A percentile compares a stretch with the other conserved stretches of the same genome.
Conservation (phyloP, 495 filamentous ascomycete species). For the Tuber magnatum region DNA sequence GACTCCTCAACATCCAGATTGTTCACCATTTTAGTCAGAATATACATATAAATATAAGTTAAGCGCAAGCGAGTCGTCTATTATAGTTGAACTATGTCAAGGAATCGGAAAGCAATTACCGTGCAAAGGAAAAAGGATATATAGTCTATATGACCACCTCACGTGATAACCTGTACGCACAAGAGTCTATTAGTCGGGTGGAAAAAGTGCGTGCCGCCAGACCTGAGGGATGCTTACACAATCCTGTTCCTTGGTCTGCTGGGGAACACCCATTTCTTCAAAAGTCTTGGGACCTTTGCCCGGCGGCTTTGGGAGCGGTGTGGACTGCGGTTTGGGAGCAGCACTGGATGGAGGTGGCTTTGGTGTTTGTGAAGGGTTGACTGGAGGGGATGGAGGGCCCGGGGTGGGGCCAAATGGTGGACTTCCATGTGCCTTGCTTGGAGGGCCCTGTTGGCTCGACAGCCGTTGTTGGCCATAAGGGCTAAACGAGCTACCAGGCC, state of each 20-base stretch:
- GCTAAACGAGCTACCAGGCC: conserved; percentile 28
- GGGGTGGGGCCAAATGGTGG: conserved; percentile 9
- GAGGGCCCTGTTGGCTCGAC: conserved; percentile 29
- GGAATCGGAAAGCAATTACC: not conserved
- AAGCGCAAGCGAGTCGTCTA: not conserved
- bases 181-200: conserved; percentile 21
- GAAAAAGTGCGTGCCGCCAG: not conserved
- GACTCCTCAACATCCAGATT: not conserved
- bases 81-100: not conserved
- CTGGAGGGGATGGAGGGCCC: conserved; percentile 30
- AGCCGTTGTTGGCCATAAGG: conserved; percentile 28
- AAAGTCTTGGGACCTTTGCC: conserved; percentile 91
- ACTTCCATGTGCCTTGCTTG: conserved; percentile 19
- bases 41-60: not conserved
- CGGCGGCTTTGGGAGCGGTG: conserved; percentile 48
- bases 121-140: not conserved
- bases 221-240: conserved; percentile 62
- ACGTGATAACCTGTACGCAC: conserved; percentile 53
- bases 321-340: conserved; percentile 37
- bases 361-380: conserved; percentile 31
- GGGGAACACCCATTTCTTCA: conserved; percentile 92
- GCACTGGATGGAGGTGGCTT: conserved; percentile 36
- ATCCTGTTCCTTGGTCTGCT: conserved; percentile 69
- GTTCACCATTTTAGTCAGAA: not conserved
- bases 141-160: conserved; percentile 34